Evolutionary conservation across 345 rosid genomes (phyloP).

Genomic region (Sonneratia caseolaris): DNA sequence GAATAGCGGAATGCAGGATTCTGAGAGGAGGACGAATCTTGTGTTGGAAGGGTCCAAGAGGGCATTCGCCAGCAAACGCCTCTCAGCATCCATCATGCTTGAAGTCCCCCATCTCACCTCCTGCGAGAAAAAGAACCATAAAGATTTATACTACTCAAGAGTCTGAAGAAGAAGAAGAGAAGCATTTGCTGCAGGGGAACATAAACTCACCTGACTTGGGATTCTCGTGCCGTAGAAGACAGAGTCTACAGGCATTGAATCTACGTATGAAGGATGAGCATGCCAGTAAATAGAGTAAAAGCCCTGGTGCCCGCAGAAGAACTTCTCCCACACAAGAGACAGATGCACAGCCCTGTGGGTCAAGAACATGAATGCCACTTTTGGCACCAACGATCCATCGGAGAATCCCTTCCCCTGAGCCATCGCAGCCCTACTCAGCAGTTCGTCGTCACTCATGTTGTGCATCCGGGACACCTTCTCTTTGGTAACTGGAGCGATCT

Average conservation of each 20-base stretch:
- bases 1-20: conserved; percentile 62
- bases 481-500: neutral
- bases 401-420: conserved; percentile 8
- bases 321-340: conserved; percentile 69
- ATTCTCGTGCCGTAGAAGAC: conserved; percentile 56
- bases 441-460: conserved; percentile 53
- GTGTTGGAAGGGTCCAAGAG: conserved; percentile 50
- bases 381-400: conserved; percentile 16
- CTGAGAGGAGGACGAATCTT: conserved; percentile 64
- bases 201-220: conserved; percentile 56
- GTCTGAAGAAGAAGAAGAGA: neutral
- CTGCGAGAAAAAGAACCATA: conserved; percentile 16
- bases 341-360: conserved; percentile 47
- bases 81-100: conserved; percentile 63
- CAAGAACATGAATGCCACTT: conserved; percentile 77
- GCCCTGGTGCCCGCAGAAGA: conserved; percentile 51
- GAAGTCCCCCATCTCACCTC: conserved; percentile 55
- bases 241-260: conserved; percentile 19
- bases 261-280: conserved; percentile 47
- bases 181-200: neutral
- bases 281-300: conserved; percentile 64
- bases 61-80: conserved; percentile 59
- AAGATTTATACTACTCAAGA: neutral
- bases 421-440: conserved; percentile 37
- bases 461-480: conserved; percentile 7